Conservation (phyloP, 225 moss, liverwort and hornwort genomes). For the Physcomitrium patens region DNA sequence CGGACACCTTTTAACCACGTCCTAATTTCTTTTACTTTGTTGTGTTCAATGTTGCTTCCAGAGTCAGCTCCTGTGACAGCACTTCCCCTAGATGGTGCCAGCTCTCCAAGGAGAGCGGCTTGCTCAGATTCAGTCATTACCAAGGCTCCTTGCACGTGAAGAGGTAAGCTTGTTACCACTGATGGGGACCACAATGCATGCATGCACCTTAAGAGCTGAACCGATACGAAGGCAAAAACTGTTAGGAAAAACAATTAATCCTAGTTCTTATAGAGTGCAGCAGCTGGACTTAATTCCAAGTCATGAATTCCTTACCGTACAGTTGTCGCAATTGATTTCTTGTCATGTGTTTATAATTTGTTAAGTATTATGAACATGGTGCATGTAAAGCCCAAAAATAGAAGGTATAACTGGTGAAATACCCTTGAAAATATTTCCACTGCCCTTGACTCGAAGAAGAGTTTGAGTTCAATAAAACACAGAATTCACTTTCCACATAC, state of each 20-base stretch:
- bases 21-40: constrained; percentile 78
- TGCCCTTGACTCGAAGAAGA: constrained; percentile 5
- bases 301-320: neutral
- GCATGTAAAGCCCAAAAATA: neutral
- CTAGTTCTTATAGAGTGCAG: neutral
- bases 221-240: constrained; percentile 7
- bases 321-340: neutral
- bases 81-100: constrained; percentile 56
- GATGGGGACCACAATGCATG: constrained; percentile 93
- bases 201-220: constrained; percentile 89
- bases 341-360: neutral
- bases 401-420: neutral
- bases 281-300: neutral
- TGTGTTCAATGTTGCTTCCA: constrained; percentile 50
- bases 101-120: constrained; percentile 80
- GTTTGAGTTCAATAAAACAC: neutral
- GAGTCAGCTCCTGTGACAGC: constrained; percentile 57
- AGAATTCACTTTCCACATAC: constrained; percentile 33
- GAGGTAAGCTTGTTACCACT: constrained; percentile 65
- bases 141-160: constrained; percentile 77
- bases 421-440: neutral
- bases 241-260: neutral
- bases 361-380: too few relatives aligned
- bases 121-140: constrained; percentile 89
- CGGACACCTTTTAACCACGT: constrained; percentile 97